A percentile compares a stretch with the other conserved stretches of the same genome.
Conservation (phyloP, 495 filamentous ascomycete genomes). For the Aspergillus steynii region DNA sequence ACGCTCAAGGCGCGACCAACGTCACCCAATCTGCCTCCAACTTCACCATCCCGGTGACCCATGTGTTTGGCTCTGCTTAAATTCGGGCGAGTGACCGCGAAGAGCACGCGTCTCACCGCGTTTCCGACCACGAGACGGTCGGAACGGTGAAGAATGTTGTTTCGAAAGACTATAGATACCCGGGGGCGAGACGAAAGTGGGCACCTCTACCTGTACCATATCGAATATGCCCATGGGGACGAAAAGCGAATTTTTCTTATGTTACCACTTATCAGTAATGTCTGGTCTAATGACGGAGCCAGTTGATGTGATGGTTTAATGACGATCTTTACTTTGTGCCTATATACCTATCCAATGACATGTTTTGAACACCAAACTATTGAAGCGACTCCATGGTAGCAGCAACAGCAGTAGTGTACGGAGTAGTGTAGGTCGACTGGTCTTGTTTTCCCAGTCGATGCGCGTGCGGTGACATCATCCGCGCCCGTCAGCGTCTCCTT, state of each 20-base stretch:
- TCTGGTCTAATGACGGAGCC: constrained; percentile 1
- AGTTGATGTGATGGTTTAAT: not conserved
- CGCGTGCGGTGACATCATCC: constrained; percentile 8
- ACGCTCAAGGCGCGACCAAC: constrained; percentile 21
- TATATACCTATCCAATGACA: constrained; percentile 4
- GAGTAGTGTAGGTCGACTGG: not conserved
- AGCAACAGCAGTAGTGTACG: not conserved
- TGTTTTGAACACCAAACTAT: not conserved
- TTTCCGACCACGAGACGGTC: not conserved
- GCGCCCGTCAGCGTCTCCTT: not conserved
- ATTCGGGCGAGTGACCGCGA: not conserved
- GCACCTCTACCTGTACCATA: not conserved
- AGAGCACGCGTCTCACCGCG: no score
- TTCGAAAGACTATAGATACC: not conserved
- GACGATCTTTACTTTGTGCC: constrained; percentile 3
- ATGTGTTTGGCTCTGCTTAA: constrained; percentile 32
- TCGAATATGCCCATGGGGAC: constrained; percentile 10
- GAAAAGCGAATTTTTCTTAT: not conserved
- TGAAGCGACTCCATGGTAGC: not conserved
- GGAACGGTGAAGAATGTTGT: not conserved
- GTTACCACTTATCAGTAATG: not conserved
- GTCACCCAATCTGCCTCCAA: constrained; percentile 17
- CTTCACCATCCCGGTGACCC: constrained; percentile 27
- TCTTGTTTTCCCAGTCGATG: not conserved
- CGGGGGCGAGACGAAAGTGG: not conserved